A percentile compares a stretch with the other conserved stretches of the same genome.
Conservation (phyloP, 2,329 filamentous ascomycete genomes). For the Ophiosphaerella korrae region DNA sequence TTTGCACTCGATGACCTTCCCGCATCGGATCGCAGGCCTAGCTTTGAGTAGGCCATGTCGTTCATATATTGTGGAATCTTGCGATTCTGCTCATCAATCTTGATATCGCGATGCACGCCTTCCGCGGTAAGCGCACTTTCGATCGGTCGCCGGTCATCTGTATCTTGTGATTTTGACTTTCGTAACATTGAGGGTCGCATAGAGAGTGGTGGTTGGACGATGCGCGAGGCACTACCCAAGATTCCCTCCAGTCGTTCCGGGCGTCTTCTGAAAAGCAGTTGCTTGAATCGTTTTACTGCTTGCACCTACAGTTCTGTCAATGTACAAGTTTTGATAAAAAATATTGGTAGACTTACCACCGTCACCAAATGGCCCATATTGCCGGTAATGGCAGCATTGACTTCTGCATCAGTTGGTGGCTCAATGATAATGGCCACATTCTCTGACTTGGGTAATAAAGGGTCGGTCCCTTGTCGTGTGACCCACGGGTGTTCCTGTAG, state of each 20-base stretch:
- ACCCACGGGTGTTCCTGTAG: constrained; percentile 89
- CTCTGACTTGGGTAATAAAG: constrained; percentile 78
- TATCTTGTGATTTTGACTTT: constrained; percentile 57
- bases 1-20: constrained; percentile 10
- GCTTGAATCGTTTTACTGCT: constrained; percentile 88
- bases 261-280: constrained; percentile 65
- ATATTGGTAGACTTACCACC: constrained; percentile 61
- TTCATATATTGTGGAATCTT: constrained; percentile 24
- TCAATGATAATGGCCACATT: constrained; percentile 84
- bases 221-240: constrained; percentile 62
- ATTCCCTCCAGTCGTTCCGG: constrained; percentile 63
- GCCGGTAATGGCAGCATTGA: constrained; percentile 86
- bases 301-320: constrained; percentile 66
- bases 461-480: constrained; percentile 77
- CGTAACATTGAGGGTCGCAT: constrained; percentile 52
- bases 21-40: constrained; percentile 16
- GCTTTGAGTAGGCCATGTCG: constrained; percentile 26
- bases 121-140: constrained; percentile 59
- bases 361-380: constrained; percentile 86
- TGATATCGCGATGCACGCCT: constrained; percentile 58
- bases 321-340: too few relatives aligned
- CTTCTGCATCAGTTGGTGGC: constrained; percentile 84
- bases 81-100: constrained; percentile 38
- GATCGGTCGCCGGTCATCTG: constrained; percentile 56
- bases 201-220: constrained; percentile 62